phyloP scores from a whole-genome alignment of 768 basidiomycete genomes.

The Lactarius indigo region DNA sequence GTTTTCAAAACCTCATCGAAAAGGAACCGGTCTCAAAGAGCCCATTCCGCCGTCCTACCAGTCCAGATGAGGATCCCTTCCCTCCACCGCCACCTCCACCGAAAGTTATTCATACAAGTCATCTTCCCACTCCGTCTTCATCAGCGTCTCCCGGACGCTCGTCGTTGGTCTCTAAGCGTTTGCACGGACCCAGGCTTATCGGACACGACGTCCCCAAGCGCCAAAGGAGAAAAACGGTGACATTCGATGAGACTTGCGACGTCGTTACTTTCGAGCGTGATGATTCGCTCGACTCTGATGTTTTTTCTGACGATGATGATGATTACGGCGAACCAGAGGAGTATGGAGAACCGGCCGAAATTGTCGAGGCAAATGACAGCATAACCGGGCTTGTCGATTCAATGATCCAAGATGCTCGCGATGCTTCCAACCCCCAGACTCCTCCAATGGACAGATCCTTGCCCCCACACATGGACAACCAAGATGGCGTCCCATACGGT shows the following conservation, averaged over 20 bases:
- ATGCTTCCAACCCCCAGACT: slow-evolving; percentile 42
- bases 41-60: slow-evolving; percentile 54
- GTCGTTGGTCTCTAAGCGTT: slow-evolving; percentile 64
- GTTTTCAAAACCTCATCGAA: slow-evolving; percentile 67
- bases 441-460: slow-evolving; percentile 36
- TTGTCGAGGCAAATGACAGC: slow-evolving; percentile 44
- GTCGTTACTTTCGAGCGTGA: slow-evolving; percentile 77
- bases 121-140: slow-evolving; percentile 29
- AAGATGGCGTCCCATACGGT: slow-evolving; percentile 62
- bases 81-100: slow-evolving; percentile 28
- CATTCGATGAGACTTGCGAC: slow-evolving; percentile 75
- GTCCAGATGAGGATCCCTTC: slow-evolving; percentile 26
- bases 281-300: slow-evolving; percentile 40
- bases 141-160: slow-evolving; percentile 56
- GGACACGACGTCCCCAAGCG: slow-evolving; percentile 32
- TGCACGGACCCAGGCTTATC: slow-evolving; percentile 71
- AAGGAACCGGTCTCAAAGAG: slow-evolving; percentile 80
- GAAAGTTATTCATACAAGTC: slow-evolving; percentile 10
- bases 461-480: slow-evolving; percentile 56
- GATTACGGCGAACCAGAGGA: slow-evolving; percentile 23
- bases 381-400: slow-evolving; percentile 71
- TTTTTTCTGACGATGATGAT: slow-evolving; percentile 39
- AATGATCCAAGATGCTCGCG: slow-evolving; percentile 50
- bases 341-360: slow-evolving; percentile 22
- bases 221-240: slow-evolving; percentile 71